Percentiles rank a stretch among this genome's conserved stretches.
Evolutionary conservation across 805 yeast species (phyloP).

Genomic region (Yueomyces sinensis): DNA sequence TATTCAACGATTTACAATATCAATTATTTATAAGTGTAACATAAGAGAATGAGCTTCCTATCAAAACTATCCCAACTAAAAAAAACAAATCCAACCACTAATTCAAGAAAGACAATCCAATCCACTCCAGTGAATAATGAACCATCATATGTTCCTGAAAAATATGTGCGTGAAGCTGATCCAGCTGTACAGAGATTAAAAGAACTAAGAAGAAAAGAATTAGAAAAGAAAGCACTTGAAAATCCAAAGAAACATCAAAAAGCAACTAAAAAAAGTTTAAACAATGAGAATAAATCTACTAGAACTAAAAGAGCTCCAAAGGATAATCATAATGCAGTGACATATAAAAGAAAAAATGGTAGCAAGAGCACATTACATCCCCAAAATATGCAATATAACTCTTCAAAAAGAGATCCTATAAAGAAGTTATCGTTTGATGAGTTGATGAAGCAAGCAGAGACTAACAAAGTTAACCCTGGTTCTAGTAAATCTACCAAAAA

Average conservation of each 20-base stretch:
- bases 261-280: constrained; percentile 1
- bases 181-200: constrained; percentile 62
- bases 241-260: constrained; percentile 25
- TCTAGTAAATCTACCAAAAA: constrained; percentile 3
- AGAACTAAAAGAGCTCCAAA: neutral
- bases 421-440: constrained; percentile 42
- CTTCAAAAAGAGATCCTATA: constrained; percentile 8
- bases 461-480: constrained; percentile 16
- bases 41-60: constrained; percentile 21
- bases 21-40: too few species aligned
- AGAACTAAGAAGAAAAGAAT: constrained; percentile 49
- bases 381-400: neutral
- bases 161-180: constrained; percentile 31
- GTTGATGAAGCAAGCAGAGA: constrained; percentile 43
- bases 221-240: constrained; percentile 22
- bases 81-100: constrained; percentile 9
- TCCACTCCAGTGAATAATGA: too few species aligned
- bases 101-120: neutral
- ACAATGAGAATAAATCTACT: neutral
- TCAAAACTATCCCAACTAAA: constrained; percentile 18
- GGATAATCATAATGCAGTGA: constrained; percentile 6
- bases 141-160: constrained; percentile 14
- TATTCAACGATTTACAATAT: too few species aligned
- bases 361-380: neutral
- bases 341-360: constrained; percentile 14